phyloP scores from a whole-genome alignment of 73 alveolate species.

The Halteria grandinella region DNA sequence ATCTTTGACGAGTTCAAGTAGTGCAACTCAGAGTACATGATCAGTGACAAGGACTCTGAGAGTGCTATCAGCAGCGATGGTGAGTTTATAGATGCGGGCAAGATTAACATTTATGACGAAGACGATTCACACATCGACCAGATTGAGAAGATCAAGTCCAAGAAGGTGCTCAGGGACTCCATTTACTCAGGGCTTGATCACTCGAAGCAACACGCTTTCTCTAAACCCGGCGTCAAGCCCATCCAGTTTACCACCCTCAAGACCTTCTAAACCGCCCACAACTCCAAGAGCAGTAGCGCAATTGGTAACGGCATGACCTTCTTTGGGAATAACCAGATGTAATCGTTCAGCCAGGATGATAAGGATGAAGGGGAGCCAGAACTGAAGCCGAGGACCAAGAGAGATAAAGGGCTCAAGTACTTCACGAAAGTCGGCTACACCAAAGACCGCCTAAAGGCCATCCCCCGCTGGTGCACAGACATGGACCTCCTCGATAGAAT shows the following conservation, averaged over 20 bases:
- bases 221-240: too few species aligned
- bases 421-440: slow-evolving; percentile 27
- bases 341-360: too few species aligned
- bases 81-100: slow-evolving; percentile 16
- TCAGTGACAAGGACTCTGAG: slow-evolving; percentile 16
- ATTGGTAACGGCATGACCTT: too few species aligned
- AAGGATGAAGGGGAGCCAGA: not conserved
- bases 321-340: too few species aligned
- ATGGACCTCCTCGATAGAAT: not conserved
- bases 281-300: too few species aligned
- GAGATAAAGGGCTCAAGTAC: slow-evolving; percentile 1
- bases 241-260: too few species aligned
- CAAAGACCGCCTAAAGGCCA: not conserved
- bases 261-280: too few species aligned
- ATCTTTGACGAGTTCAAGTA: slow-evolving; percentile 1
- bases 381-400: slow-evolving; percentile 11
- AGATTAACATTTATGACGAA: not conserved
- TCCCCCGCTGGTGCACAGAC: slow-evolving; percentile 39
- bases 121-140: slow-evolving; percentile 1
- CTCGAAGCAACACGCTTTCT: too few species aligned
- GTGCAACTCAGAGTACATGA: slow-evolving; percentile 2
- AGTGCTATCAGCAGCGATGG: slow-evolving; percentile 32
- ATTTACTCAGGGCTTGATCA: too few species aligned
- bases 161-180: too few species aligned
- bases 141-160: not conserved